Conservation (phyloP, 768 basidiomycete species). For the Dioszegia crocea region DNA sequence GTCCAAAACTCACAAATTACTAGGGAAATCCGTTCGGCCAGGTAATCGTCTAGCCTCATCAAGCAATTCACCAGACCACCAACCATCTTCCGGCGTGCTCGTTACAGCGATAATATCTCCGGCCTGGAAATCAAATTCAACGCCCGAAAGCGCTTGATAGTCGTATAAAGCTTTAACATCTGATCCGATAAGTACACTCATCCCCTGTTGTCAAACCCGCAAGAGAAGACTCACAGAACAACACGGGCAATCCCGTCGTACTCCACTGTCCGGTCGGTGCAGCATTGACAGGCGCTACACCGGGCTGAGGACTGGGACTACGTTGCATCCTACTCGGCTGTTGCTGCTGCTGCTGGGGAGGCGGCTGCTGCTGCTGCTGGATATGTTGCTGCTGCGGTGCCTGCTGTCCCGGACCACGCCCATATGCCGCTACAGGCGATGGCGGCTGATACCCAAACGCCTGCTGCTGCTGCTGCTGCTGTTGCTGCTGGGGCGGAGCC, state of each 20-base stretch:
- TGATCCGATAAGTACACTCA: conserved; percentile 4
- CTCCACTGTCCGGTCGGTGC: conserved; percentile 70
- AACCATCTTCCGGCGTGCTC: conserved; percentile 88
- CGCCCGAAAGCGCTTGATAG: conserved; percentile 70
- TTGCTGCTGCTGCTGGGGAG: conserved; percentile 18
- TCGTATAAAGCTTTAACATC: conserved; percentile 73
- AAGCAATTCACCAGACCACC: conserved; percentile 75
- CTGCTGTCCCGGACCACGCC: conserved; percentile 16
- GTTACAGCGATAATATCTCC: conserved; percentile 96
- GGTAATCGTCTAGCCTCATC: conserved; percentile 48
- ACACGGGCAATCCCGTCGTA: conserved; percentile 72
- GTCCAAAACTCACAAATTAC: conserved; percentile 46
- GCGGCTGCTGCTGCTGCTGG: too few relatives aligned
- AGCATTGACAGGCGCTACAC: conserved; percentile 51
- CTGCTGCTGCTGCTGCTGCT: background rate
- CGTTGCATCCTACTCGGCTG: conserved; percentile 18
- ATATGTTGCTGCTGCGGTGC: conserved; percentile 16
- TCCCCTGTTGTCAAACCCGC: background rate
- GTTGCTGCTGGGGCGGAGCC: conserved; percentile 9
- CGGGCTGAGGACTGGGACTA: conserved; percentile 43
- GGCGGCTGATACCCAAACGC: conserved; percentile 3
- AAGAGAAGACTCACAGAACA: conserved; percentile 66
- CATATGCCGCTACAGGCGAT: conserved; percentile 1
- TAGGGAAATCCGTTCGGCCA: conserved; percentile 49
- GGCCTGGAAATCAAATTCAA: conserved; percentile 93